Evolutionary conservation across 768 basidiomycete genomes (phyloP).

Genomic region (Lactarius sp.): DNA sequence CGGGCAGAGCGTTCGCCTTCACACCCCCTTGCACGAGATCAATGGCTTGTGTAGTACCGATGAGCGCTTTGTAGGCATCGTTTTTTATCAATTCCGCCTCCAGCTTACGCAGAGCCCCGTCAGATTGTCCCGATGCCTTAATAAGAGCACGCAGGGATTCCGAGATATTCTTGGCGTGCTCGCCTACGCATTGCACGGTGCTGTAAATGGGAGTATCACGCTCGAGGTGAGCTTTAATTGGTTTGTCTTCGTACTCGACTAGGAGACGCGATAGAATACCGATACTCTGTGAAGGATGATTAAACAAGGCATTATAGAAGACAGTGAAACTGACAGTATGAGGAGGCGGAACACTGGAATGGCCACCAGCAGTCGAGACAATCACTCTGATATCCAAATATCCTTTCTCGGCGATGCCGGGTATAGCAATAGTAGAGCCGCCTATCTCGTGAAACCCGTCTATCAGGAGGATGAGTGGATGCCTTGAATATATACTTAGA

Average conservation of each 20-base stretch:
- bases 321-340: slow-evolving; percentile 55
- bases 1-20: slow-evolving; percentile 46
- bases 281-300: slow-evolving; percentile 41
- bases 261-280: slow-evolving; percentile 59
- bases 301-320: neutral
- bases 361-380: slow-evolving; percentile 70
- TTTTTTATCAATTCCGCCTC: slow-evolving; percentile 33
- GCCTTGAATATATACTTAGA: neutral
- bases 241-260: slow-evolving; percentile 22
- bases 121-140: slow-evolving; percentile 28
- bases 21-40: slow-evolving; percentile 41
- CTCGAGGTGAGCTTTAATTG: slow-evolving; percentile 28
- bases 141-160: slow-evolving; percentile 30
- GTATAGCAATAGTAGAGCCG: slow-evolving; percentile 53
- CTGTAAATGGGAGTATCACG: slow-evolving; percentile 34
- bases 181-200: slow-evolving; percentile 41
- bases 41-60: slow-evolving; percentile 32
- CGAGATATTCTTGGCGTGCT: slow-evolving; percentile 38
- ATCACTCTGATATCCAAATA: slow-evolving; percentile 58
- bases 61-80: slow-evolving; percentile 30
- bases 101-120: slow-evolving; percentile 34
- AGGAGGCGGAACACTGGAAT: slow-evolving; percentile 76
- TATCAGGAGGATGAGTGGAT: slow-evolving; percentile 21
- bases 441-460: slow-evolving; percentile 48
- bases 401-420: slow-evolving; percentile 73